Evolutionary conservation across 1,139 yeast genomes (phyloP), one percentile per base, ranked within the genome.

Genomic region (Eremothecium gossypii): DNA sequence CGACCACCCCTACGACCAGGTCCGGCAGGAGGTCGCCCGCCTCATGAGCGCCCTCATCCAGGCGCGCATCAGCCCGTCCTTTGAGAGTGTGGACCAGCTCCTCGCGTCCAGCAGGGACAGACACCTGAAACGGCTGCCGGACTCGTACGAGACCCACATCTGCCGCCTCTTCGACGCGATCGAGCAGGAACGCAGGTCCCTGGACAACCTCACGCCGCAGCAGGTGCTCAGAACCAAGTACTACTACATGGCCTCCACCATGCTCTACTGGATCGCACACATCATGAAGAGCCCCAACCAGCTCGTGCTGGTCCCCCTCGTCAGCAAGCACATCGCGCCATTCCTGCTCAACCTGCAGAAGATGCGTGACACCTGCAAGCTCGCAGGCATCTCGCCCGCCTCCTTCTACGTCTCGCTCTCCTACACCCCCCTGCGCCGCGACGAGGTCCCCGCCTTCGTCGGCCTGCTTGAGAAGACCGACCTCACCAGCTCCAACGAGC

Each of bases 341-440:
- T 81, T 85, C 49, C 66, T 86, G 48, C 67, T 86, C 52, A 70
- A 73, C 27, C 66, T 87, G 44, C 76, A 80, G 43, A 73, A 73
- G 41, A 72, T 84, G 68, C 80, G 87, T 49, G 97, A 91, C 50
- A 87, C 86, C 17, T 81, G 89, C 54, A 83, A 80, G 47, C 73
- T 89, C 47, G 82, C 89, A 0, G 74, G 76, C 41, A 66, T 83
- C 30, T 72, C 73, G 35, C 82, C 86, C 0, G 69, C 73, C 2
- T 54, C 71, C 1, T 65, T 74, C 3, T 74, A 81, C 55, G 69
- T 73, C 38, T 68, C 68, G 32, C 66, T 82, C 3, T 79, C 87
- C 0, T 79, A 77, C 48, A 64, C 82, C 35, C 75, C 82, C 1
- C 77, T 69, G 53, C 70, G 74, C 30, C 54, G 63, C 4, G 65